phyloP scores from a whole-genome alignment of 148 eudicot genomes.

The Beta vulgaris region DNA sequence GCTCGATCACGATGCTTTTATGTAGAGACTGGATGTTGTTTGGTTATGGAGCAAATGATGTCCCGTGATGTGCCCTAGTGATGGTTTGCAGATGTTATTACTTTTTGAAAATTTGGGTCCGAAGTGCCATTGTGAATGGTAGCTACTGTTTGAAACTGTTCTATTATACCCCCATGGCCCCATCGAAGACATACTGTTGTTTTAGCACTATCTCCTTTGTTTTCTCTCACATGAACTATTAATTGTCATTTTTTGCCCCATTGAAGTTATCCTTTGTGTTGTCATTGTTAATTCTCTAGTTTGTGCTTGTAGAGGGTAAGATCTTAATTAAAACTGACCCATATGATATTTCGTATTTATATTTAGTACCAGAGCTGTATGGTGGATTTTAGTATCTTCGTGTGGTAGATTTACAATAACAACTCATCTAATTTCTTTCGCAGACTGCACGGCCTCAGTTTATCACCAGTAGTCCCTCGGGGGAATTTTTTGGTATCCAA shows the following conservation, averaged over 20 bases:
- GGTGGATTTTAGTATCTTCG: too few relatives aligned
- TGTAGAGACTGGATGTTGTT: neutral
- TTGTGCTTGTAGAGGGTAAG: neutral
- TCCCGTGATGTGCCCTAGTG: neutral
- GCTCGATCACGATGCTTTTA: neutral
- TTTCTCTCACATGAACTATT: slow-evolving; percentile 4
- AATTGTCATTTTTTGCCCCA: neutral
- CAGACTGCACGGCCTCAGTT: slow-evolving; percentile 63
- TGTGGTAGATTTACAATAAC: neutral
- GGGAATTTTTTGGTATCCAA: slow-evolving; percentile 59
- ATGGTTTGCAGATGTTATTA: neutral
- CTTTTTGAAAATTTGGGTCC: neutral
- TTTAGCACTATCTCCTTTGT: neutral
- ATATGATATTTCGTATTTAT: neutral
- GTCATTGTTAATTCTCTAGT: too few relatives aligned
- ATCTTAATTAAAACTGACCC: neutral
- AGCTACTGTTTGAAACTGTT: neutral
- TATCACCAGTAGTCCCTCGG: slow-evolving; percentile 54
- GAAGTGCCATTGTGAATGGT: neutral
- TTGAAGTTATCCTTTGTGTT: neutral
- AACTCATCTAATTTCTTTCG: slow-evolving; percentile 9
- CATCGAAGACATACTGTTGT: neutral
- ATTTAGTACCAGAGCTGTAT: too few relatives aligned
- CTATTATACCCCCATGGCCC: neutral
- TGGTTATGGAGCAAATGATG: neutral